Conservation (phyloP, 345 rosid species). For the Corchorus capsularis region DNA sequence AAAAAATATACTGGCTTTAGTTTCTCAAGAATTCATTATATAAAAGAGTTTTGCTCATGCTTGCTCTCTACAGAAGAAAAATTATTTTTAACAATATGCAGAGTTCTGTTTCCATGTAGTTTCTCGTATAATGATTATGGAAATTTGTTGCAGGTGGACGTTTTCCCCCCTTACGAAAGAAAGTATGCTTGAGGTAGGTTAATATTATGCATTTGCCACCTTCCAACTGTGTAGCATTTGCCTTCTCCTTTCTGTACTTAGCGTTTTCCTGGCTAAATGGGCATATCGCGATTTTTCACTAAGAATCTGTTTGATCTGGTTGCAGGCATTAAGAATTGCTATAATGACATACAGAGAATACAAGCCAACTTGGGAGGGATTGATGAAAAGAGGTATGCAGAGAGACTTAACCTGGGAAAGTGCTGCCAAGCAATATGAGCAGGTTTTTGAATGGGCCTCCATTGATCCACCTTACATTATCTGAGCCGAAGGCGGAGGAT, state of each 20-base stretch:
- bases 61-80: background rate
- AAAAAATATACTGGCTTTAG: background rate
- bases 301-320: constrained; percentile 1
- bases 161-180: constrained; percentile 80
- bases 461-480: constrained; percentile 69
- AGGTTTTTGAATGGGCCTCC: constrained; percentile 83
- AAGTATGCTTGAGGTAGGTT: constrained; percentile 71
- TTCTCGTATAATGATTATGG: constrained; percentile 8
- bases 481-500: constrained; percentile 22
- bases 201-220: background rate
- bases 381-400: constrained; percentile 80
- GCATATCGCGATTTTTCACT: background rate
- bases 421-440: constrained; percentile 84
- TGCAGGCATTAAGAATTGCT: constrained; percentile 69
- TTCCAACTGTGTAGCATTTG: background rate
- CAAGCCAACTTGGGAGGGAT: constrained; percentile 69
- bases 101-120: background rate
- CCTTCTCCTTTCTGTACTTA: too few relatives aligned
- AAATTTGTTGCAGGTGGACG: constrained; percentile 65
- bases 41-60: background rate
- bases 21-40: background rate
- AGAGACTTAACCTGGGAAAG: constrained; percentile 79
- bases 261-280: background rate
- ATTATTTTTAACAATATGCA: too few relatives aligned
- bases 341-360: constrained; percentile 70